Base-by-base conservation (phyloP, 192 early-diverging fungal genomes). In the Oehlia diaphana region DNA sequence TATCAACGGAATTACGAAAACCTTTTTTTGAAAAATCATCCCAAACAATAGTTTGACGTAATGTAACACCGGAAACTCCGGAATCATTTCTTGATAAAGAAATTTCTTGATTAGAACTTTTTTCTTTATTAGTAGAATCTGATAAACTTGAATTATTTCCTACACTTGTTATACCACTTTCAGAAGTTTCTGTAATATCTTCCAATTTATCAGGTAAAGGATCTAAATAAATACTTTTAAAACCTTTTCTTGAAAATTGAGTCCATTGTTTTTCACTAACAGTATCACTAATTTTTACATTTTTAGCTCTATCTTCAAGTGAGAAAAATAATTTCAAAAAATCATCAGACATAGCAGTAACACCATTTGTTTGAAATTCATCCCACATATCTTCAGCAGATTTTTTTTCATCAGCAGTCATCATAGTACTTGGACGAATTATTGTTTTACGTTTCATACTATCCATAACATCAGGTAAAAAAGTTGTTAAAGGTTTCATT, bases 251-350 rank as follows among this genome's bases (percentile, higher is more conserved):
- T 31, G 71, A 72, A 53, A 72, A 72, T 50, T 72, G 23, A 23
- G 7, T 50, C 23, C 42, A 50, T 26, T 50, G 21, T 72, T 23
- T 26, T 50, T 72, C 71, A 72, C 6, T 28, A 13, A 31, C 12
- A 6, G 39, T 2, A n/a, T 23, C 58, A 23, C 16, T 31, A 23
- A 23, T 23, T 14, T 12, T 12, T 50, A 7, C 5, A 71, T 47
- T 26, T 26, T 12, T 26, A 0, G 71, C 23, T 50, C 23, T 72
- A 4, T 77, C 75, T n/a, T 77, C 75, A 9, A 77, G 42, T 28
- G 75, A 77, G 50, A 77, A 58, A 62, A 69, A 79, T 79, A 69
- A 62, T 62, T 69, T 79, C 7, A 71, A 44, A 12, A 71, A 79
- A 5, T 79, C 47, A 63, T 79, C 77, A 33, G 77, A 79, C 23